phyloP scores from a whole-genome alignment of 345 rosid genomes.

The Hibiscus mutabilis region DNA sequence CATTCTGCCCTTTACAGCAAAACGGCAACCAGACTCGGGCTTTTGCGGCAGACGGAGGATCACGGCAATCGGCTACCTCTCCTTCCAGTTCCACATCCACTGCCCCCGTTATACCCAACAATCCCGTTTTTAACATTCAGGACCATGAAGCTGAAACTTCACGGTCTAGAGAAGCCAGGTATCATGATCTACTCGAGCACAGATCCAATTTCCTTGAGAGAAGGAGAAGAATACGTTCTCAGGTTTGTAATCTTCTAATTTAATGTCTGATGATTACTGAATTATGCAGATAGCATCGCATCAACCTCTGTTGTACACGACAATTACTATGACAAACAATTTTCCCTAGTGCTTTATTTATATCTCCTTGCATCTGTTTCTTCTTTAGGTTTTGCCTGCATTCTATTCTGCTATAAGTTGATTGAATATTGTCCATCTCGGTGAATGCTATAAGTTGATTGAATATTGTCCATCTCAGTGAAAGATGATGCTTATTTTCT shows the following conservation, averaged over 20 bases:
- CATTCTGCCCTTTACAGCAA: constrained; percentile 47
- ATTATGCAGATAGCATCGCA: not conserved
- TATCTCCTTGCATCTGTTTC: constrained; percentile 3
- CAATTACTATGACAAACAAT: not conserved
- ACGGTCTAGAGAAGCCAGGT: constrained; percentile 66
- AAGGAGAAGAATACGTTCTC: constrained; percentile 90
- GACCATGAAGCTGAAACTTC: constrained; percentile 54
- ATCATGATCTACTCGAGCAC: constrained; percentile 74
- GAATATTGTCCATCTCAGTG: not conserved
- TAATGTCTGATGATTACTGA: not conserved
- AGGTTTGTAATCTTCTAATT: constrained; percentile 45
- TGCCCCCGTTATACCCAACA: constrained; percentile 35
- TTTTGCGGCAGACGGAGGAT: constrained; percentile 28
- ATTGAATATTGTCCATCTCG: not conserved
- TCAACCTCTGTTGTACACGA: not conserved
- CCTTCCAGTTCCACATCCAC: constrained; percentile 30
- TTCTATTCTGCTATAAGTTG: not conserved
- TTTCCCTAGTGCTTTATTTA: not conserved
- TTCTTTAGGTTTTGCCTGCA: not conserved
- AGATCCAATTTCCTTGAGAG: constrained; percentile 89
- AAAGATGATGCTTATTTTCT: not conserved
- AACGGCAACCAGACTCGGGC: constrained; percentile 35
- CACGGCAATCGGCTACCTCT: constrained; percentile 26
- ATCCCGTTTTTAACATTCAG: constrained; percentile 44
- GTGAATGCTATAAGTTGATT: not conserved